Evolutionary conservation across 768 basidiomycete species (phyloP).

Genomic region (Amanita fuliginea): DNA sequence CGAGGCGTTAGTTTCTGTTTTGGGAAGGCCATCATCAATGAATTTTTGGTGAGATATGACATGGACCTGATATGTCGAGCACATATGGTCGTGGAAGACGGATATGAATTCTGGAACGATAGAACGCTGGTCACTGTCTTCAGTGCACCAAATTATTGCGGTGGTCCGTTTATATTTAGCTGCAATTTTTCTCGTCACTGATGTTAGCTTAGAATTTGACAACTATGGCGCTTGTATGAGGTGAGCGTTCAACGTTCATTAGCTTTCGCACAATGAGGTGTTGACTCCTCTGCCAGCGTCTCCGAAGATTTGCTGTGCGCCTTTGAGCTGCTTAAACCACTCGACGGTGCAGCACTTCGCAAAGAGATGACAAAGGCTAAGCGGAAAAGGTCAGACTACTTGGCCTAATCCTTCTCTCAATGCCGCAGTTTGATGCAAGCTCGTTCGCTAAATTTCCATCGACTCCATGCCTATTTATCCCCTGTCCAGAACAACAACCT

Average conservation of each 20-base stretch:
- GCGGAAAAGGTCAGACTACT: conserved; percentile 72
- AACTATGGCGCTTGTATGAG: conserved; percentile 96
- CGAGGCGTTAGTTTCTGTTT: conserved; percentile 99
- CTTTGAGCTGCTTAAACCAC: conserved; percentile 92
- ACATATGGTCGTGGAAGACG: conserved; percentile 99
- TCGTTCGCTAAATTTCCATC: background rate
- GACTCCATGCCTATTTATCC: conserved; percentile 5
- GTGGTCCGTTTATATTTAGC: conserved; percentile 49
- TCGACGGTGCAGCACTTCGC: conserved; percentile 87
- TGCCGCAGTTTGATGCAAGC: conserved; percentile 7
- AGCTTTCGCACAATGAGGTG: conserved; percentile 1
- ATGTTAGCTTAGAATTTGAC: conserved; percentile 60
- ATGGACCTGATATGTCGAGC: conserved; percentile 99
- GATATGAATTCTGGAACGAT: conserved; percentile 99
- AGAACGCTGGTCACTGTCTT: conserved; percentile 97
- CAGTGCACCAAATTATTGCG: conserved; percentile 95
- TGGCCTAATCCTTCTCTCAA: background rate
- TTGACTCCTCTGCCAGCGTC: conserved; percentile 41
- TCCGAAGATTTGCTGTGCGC: conserved; percentile 96
- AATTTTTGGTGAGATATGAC: conserved; percentile 89
- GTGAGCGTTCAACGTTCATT: conserved; percentile 26
- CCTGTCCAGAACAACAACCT: background rate
- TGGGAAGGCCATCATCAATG: conserved; percentile 94
- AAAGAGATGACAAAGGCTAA: conserved; percentile 99
- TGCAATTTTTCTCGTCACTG: conserved; percentile 9